Conservation (phyloP, 2,329 filamentous ascomycete genomes). For the Lecanicillium sp. region DNA sequence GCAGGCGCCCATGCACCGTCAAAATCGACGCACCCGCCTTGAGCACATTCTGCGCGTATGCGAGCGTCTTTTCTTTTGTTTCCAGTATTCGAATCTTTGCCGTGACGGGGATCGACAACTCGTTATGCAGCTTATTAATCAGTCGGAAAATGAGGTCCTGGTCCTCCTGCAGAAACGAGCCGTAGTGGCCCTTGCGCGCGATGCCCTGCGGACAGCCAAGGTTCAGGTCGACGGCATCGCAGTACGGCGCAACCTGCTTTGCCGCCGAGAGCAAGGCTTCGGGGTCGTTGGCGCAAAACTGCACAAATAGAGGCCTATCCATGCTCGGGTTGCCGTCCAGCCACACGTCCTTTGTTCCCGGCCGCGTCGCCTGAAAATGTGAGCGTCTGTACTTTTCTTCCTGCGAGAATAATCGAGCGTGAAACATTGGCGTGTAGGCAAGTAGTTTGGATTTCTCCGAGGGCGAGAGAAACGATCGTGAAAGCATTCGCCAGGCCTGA, state of each 20-base stretch:
- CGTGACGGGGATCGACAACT: constrained; percentile 77
- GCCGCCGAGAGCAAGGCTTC: constrained; percentile 75
- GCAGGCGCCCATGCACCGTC: constrained; percentile 78
- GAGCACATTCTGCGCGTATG: constrained; percentile 82
- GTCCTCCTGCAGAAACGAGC: constrained; percentile 90
- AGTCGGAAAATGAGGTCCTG: constrained; percentile 74
- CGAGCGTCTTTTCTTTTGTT: constrained; percentile 74
- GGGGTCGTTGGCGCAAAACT: constrained; percentile 89
- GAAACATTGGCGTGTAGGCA: constrained; percentile 93
- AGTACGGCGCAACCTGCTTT: constrained; percentile 70
- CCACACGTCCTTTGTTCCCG: constrained; percentile 34
- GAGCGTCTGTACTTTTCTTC: constrained; percentile 65
- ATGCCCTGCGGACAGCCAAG: constrained; percentile 95
- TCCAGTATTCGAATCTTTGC: constrained; percentile 92
- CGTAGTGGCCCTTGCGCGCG: constrained; percentile 82
- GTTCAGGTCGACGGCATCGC: constrained; percentile 93
- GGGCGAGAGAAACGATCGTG: constrained; percentile 78
- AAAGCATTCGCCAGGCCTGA: constrained; percentile 92
- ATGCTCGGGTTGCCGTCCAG: constrained; percentile 81
- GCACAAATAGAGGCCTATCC: constrained; percentile 87
- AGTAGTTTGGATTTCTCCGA: constrained; percentile 58
- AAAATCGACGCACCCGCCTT: constrained; percentile 85
- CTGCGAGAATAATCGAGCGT: constrained; percentile 80
- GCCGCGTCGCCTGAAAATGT: constrained; percentile 65
- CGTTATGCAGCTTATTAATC: constrained; percentile 71